Base-by-base conservation (phyloP, 176 grass and related monocot species). In the Saccharum spontaneum region DNA sequence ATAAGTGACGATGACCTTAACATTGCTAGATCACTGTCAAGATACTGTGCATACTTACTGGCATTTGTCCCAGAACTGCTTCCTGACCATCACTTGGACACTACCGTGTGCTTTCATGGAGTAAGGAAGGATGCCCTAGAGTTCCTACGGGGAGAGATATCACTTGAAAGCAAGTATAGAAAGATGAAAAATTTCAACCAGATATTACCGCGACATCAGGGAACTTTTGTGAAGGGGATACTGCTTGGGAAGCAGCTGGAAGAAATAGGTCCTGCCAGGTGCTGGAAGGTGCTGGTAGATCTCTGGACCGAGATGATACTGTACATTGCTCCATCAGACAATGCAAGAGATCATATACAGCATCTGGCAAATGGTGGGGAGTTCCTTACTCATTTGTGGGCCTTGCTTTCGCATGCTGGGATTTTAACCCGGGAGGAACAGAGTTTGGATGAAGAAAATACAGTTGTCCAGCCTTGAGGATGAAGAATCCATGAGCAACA, bases 251-350 rank as follows among this genome's bases (percentile, higher is more conserved):
- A 22, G 31, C 33, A 61, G 6, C 49, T 77, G 1, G 10, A 40
- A 36, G 8, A 23, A 1, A 38, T 55, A 23, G 5, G 8, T 2
- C 2, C 1, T 54, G 46, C 0, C 31, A 23, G 1, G 16, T 31
- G 28, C 1, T 80, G 78, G 78, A 80, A 68, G 14, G 5, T 67
- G 43, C 12, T 69, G 41, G 78, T 8, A 8, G 63, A 69, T 38
- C 3, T 81, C 5, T 81, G 78, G 78, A n/a, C 63, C 1, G 78
- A 81, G 63, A 46, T 37, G 26, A n/a, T 81, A n/a, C 1, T 68
- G 40, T 81, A 69, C 24, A 34, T 52, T 3, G 78, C 63, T 23
- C 78, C 78, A 26, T 81, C 78, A n/a, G 28, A 50, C 40, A 81
- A 81, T 39, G 63, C 23, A 20, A 81, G 5, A 50, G 30, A 4